Percentiles rank a stretch among this genome's conserved stretches.
Evolutionary conservation across 495 filamentous ascomycete genomes (phyloP).

Genomic region (Zalerion maritima): DNA sequence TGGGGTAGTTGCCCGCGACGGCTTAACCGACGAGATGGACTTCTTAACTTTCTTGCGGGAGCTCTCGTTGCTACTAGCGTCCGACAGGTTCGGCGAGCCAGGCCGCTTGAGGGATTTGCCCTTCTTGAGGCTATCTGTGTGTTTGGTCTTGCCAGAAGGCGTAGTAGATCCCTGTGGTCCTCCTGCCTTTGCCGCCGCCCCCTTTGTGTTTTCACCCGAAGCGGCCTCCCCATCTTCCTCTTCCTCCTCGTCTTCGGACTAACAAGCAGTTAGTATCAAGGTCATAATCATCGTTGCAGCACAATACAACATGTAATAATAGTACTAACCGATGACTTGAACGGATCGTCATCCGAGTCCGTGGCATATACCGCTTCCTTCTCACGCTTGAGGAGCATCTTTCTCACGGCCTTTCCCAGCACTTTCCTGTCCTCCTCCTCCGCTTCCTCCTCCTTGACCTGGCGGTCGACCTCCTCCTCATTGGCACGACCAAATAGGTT

Average conservation of each 20-base stretch:
- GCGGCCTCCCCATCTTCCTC: slow-evolving; percentile 29
- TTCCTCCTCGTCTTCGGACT: slow-evolving; percentile 28
- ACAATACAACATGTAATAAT: not conserved
- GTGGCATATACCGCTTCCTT: slow-evolving; percentile 72
- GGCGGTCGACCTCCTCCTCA: slow-evolving; percentile 71
- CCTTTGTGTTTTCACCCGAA: slow-evolving; percentile 40
- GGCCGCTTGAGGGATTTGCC: slow-evolving; percentile 60
- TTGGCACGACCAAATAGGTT: slow-evolving; percentile 77
- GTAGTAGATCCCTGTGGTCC: slow-evolving; percentile 58
- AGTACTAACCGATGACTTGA: slow-evolving; percentile 36
- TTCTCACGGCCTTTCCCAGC: slow-evolving; percentile 60
- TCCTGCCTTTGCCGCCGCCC: slow-evolving; percentile 59
- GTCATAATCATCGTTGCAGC: slow-evolving; percentile 1
- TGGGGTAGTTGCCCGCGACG: slow-evolving; percentile 36
- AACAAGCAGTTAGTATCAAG: slow-evolving; percentile 7
- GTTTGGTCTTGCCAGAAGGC: slow-evolving; percentile 48
- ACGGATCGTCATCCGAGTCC: slow-evolving; percentile 62
- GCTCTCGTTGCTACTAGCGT: slow-evolving; percentile 81
- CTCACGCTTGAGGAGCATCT: slow-evolving; percentile 69
- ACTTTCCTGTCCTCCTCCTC: slow-evolving; percentile 52
- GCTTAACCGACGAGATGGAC: slow-evolving; percentile 29
- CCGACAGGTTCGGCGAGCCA: slow-evolving; percentile 73
- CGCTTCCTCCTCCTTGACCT: slow-evolving; percentile 54
- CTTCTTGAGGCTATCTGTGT: slow-evolving; percentile 43
- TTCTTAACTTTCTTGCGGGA: slow-evolving; percentile 80